Conservation (phyloP, 2,329 filamentous ascomycete genomes). For the Onygenales sp. region DNA sequence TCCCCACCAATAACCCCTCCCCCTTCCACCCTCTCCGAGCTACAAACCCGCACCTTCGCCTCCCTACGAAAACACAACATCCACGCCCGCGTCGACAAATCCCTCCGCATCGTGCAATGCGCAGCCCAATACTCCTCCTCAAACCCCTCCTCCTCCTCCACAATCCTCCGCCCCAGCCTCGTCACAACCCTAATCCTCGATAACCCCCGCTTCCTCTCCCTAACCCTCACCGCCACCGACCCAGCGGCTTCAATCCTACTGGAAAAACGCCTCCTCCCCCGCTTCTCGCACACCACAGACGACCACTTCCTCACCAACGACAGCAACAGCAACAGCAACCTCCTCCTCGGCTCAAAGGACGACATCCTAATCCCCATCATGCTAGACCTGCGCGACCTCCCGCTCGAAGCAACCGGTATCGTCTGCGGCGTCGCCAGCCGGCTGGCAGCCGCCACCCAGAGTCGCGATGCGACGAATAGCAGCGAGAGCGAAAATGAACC, state of each 20-base stretch:
- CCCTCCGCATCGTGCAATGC: constrained; percentile 69
- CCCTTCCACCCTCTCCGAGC: constrained; percentile 65
- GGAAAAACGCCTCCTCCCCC: constrained; percentile 44
- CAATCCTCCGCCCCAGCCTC: constrained; percentile 30
- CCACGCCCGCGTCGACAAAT: constrained; percentile 58
- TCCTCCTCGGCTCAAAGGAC: constrained; percentile 62
- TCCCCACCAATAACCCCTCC: constrained; percentile 57
- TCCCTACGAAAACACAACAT: constrained; percentile 73
- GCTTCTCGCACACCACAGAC: constrained; percentile 47
- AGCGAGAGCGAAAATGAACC: not conserved
- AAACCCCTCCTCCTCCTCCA: constrained; percentile 24
- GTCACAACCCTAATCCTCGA: constrained; percentile 29
- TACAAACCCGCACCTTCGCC: constrained; percentile 74
- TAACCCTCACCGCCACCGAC: constrained; percentile 37
- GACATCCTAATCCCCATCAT: constrained; percentile 75
- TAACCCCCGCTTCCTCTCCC: constrained; percentile 39
- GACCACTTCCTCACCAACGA: constrained; percentile 19
- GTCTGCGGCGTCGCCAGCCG: constrained; percentile 86
- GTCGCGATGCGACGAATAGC: constrained; percentile 24
- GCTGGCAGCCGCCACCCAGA: constrained; percentile 62
- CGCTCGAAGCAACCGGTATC: constrained; percentile 84
- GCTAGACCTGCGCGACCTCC: constrained; percentile 69
- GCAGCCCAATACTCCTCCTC: constrained; percentile 51
- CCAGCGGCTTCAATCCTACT: constrained; percentile 37
- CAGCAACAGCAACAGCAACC: constrained; percentile 44